Evolutionary conservation across 2,329 filamentous ascomycete species (phyloP), one percentile per base, ranked within the genome.

Genomic region (Exophiala alcalophila): DNA sequence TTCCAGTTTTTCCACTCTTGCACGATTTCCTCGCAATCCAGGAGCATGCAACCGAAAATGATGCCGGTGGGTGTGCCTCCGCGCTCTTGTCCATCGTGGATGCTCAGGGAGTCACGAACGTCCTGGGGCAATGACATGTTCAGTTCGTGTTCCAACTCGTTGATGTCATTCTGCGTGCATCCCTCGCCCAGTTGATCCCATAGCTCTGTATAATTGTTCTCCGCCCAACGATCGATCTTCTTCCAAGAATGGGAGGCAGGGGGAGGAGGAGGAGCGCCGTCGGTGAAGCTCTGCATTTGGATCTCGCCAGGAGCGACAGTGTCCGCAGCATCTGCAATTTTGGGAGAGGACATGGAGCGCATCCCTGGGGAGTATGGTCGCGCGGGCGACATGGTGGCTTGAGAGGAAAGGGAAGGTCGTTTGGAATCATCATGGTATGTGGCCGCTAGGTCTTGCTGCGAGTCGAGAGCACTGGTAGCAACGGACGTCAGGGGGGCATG

Each of bases 1-100:
- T 88, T 83, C 92, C 92, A 98, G 61, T 95, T 94, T 58, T 86
- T 84, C 87, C 91, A 97, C 64, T 98, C 92, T 64, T 96, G 89
- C 15, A 95, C 84, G 56, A 98, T 95, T 62, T 98, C 92, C 65
- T 98, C 92, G 61, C 92, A 97, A 65, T 98, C 92, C 44, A 98
- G 78, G 52, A 98, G 70, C 92, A 98, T 98, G 62, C 81, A 84
- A 47, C 90, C 80, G 58, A 98, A 97, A 49, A 98, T 80, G 55
- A 97, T 84, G 51, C 92, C 92, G 0, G 91, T 96, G 1, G 92
- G 92, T 44, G 77, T 76, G 52, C 92, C 92, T 50, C 89, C 87
- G 52, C 92, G 84, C 68, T 98, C 92, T 66, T 98, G 92, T n/a
- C 92, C 92, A 60, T 98, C 92, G 64, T 98, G 92, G 39, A 88